Base-by-base conservation (phyloP, 2,329 filamentous ascomycete species). In the Bipolaris cookei region DNA sequence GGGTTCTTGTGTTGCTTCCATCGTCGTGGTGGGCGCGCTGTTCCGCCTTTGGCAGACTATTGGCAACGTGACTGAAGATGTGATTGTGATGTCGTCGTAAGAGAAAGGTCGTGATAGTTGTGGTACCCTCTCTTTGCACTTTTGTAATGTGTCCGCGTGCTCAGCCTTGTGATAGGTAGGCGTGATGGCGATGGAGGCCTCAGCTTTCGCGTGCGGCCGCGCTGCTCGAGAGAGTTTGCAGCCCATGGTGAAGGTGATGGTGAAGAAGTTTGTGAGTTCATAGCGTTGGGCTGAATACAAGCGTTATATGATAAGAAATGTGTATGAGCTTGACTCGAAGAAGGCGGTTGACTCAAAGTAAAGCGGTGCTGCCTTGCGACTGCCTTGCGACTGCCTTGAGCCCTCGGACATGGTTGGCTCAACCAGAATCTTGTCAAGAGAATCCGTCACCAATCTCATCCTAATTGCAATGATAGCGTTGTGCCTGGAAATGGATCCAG, bases 321-420 rank as follows among this genome's bases (percentile, higher is more conserved):
- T 21, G 30, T 8, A 37, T 23, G 42, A n/a, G 23, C 53, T 67
- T 68, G 67, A 70, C 50, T 67, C 63, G 41, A 14, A 38, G 43
- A 50, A 52, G 49, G 30, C 49, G 41, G 41, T 65, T 69, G 69
- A 68, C 56, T 69, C 62, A 68, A 66, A 58, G 20, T 49, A 60
- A 49, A 59, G 62, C 59, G 62, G 37, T 46, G 68, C 48, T 72
- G 69, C 69, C 67, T 71, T 58, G 60, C 69, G 69, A 67, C 48
- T 72, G 69, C 69, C 67, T 71, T 58, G 60, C 69, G 69, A 67
- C 65, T 69, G 61, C 70, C 67, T 67, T 51, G 58, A 30, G 51
- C 45, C 46, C 18, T 41, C 30, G 39, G 42, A 51, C 35, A 30
- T 58, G 54, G 69, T 71, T 70, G 67, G 69, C 53, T 48, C 21